phyloP scores from a whole-genome alignment of 2,329 filamentous ascomycete genomes.

The Pseudohalonectria lignicola region DNA sequence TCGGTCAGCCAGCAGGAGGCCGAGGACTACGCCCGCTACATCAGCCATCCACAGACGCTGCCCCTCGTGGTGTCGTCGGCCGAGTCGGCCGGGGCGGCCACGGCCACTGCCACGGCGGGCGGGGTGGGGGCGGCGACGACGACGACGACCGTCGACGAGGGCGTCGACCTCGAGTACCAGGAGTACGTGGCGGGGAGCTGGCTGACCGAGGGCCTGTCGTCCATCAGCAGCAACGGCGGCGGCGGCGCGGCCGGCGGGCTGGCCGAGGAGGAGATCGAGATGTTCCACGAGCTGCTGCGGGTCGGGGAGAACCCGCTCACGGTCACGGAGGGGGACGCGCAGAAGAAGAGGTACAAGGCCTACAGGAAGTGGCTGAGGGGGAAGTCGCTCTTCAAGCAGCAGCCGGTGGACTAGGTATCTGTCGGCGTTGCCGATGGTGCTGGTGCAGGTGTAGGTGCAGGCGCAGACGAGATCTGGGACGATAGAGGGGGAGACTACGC shows the following conservation, averaged over 20 bases:
- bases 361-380: slow-evolving; percentile 91
- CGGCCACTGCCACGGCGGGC: background rate
- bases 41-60: slow-evolving; percentile 79
- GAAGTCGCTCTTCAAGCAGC: slow-evolving; percentile 94
- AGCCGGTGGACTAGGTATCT: slow-evolving; percentile 43
- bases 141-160: too few relatives aligned
- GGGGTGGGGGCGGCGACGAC: background rate
- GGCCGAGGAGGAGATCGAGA: slow-evolving; percentile 54
- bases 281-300: slow-evolving; percentile 67
- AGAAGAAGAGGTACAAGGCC: slow-evolving; percentile 93
- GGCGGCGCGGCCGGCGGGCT: slow-evolving; percentile 17
- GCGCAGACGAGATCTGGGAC: too few relatives aligned
- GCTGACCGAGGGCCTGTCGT: slow-evolving; percentile 45
- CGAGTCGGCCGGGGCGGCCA: background rate
- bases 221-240: slow-evolving; percentile 19
- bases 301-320: slow-evolving; percentile 77
- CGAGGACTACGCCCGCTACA: slow-evolving; percentile 80
- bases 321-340: slow-evolving; percentile 74
- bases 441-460: background rate
- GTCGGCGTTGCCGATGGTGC: slow-evolving; percentile 4
- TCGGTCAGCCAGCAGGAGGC: slow-evolving; percentile 66
- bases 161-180: slow-evolving; percentile 51
- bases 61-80: slow-evolving; percentile 59
- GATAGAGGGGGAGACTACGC: too few relatives aligned
- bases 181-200: slow-evolving; percentile 67